Conservation (phyloP, 2,329 filamentous ascomycete genomes). For the Cadophora sp. region DNA sequence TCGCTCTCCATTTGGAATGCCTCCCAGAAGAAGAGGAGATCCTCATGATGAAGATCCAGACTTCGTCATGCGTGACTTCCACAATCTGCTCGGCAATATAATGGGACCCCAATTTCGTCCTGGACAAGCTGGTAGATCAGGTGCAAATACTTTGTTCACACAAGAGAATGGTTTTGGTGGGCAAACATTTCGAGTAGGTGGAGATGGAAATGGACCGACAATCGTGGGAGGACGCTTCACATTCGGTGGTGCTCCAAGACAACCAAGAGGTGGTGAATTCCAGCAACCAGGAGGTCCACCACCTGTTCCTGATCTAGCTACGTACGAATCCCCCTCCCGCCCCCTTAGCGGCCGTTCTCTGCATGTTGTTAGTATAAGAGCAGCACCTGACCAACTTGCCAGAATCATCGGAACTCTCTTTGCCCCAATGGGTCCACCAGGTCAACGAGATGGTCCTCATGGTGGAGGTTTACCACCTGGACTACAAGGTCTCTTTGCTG, state of each 20-base stretch:
- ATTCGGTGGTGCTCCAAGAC: conserved; percentile 47
- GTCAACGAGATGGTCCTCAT: conserved; percentile 26
- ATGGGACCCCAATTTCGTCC: conserved; percentile 44
- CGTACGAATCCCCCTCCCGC: conserved; percentile 47
- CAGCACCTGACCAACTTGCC: conserved; percentile 39
- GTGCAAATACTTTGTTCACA: conserved; percentile 40
- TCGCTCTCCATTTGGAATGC: background rate
- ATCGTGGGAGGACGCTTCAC: conserved; percentile 40
- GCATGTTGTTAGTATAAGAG: conserved; percentile 35
- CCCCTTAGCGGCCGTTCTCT: conserved; percentile 32
- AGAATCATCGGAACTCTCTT: conserved; percentile 42
- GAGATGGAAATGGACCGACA: conserved; percentile 32
- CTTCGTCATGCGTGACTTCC: conserved; percentile 47
- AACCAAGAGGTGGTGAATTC: conserved; percentile 57
- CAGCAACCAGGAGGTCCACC: conserved; percentile 51
- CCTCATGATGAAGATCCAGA: conserved; percentile 33
- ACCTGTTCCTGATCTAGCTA: conserved; percentile 54
- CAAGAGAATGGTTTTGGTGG: conserved; percentile 22
- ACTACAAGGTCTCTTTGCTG: conserved; percentile 59
- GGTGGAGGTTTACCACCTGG: conserved; percentile 47
- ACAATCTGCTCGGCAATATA: conserved; percentile 54
- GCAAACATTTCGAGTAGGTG: conserved; percentile 27
- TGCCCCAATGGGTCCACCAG: conserved; percentile 34
- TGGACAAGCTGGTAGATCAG: conserved; percentile 42
- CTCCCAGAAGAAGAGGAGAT: conserved; percentile 21